These are phyloP conservation scores for Pythium insidiosum DNA, from an alignment of 352 stramenopile species.

Conservation along the genomic window DNA sequence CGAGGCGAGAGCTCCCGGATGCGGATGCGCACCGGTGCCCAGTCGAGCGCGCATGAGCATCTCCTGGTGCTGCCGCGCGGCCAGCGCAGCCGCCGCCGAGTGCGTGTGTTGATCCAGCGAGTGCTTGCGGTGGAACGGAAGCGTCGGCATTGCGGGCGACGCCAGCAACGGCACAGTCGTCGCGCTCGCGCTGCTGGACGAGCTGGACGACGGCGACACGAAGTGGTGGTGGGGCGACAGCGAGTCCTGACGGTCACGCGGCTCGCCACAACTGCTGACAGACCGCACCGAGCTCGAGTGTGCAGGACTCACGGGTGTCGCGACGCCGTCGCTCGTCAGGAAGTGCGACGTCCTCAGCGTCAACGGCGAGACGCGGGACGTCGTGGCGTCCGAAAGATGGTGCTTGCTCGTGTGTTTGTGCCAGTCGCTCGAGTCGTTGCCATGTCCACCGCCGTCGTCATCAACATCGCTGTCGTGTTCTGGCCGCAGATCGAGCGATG, in stretches of 20 bases:
- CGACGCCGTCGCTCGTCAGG: too few relatives aligned
- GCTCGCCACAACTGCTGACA: conserved; percentile 2
- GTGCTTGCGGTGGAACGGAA: conserved; percentile 25
- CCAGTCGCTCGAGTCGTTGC: not conserved
- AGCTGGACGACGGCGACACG: conserved; percentile 53
- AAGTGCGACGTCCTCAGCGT: not conserved
- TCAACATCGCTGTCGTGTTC: not conserved
- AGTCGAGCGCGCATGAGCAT: conserved; percentile 2
- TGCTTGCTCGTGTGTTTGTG: not conserved
- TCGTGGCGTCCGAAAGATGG: not conserved
- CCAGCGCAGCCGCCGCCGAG: conserved; percentile 6
- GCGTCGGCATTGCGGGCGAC: conserved; percentile 14
- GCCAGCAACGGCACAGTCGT: conserved; percentile 5
- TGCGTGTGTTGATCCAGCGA: conserved; percentile 25
- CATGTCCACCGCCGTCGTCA: not conserved
- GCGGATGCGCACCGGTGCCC: not conserved
- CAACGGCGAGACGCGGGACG: not conserved
- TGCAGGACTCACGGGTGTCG: conserved; percentile 9
- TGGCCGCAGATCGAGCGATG: not conserved
- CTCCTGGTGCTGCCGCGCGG: conserved; percentile 16
- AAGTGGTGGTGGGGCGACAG: conserved; percentile 29
- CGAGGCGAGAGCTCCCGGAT: conserved; percentile 4
- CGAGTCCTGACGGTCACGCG: not conserved
- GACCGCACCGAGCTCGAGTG: conserved; percentile 25
- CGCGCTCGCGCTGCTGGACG: conserved; percentile 28